phyloP scores from a whole-genome alignment of 2,329 filamentous ascomycete species.

The Fusarium sp. region DNA sequence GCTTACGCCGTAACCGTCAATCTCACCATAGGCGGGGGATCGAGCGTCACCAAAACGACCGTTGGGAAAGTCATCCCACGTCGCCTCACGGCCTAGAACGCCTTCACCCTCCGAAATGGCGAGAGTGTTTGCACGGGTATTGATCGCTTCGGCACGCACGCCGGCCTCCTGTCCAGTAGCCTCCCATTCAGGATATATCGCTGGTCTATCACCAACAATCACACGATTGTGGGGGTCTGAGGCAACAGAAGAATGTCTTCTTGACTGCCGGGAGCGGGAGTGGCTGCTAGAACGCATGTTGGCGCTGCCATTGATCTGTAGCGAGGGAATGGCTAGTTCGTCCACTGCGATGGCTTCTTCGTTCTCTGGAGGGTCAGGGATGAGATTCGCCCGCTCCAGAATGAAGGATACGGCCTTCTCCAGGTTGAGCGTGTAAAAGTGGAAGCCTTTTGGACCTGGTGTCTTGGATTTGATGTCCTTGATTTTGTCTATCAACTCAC shows the following conservation, averaged over 20 bases:
- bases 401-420: conserved; percentile 97
- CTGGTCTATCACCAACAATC: conserved; percentile 75
- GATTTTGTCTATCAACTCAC: conserved; percentile 84
- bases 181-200: conserved; percentile 73
- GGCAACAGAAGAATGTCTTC: conserved; percentile 81
- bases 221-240: conserved; percentile 89
- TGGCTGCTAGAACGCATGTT: conserved; percentile 48
- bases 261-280: conserved; percentile 52
- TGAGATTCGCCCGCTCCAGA: conserved; percentile 84
- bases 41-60: conserved; percentile 94
- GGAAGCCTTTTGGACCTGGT: conserved; percentile 79
- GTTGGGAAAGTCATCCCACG: conserved; percentile 99
- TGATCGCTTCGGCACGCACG: conserved; percentile 77
- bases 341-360: conserved; percentile 64
- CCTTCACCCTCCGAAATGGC: conserved; percentile 96
- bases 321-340: conserved; percentile 39
- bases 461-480: conserved; percentile 69
- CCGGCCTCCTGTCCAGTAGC: conserved; percentile 81
- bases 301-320: conserved; percentile 61
- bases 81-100: conserved; percentile 88
- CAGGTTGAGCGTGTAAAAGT: conserved; percentile 97
- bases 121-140: conserved; percentile 83
- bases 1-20: conserved; percentile 97
- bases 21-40: conserved; percentile 94
- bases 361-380: conserved; percentile 70